These are phyloP conservation scores for Phaeosphaeriaceae sp. DNA, from an alignment of 2,329 filamentous ascomycete genomes.

Conservation along the genomic window DNA sequence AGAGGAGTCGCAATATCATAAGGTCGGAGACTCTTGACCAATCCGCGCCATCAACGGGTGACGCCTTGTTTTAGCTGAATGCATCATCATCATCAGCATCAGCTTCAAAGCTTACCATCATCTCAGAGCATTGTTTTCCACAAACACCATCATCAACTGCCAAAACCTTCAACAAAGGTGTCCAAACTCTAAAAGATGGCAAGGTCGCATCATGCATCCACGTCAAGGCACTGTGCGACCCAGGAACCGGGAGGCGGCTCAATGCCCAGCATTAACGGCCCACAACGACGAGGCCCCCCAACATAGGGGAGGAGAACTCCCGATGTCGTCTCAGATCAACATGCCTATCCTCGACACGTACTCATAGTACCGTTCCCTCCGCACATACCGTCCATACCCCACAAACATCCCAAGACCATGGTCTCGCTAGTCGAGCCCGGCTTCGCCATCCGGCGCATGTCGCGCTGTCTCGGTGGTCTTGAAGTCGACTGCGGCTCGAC, in stretches of 20 bases:
- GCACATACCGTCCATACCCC: background rate
- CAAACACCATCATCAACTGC: background rate
- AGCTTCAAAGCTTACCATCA: background rate
- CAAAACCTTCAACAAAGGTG: background rate
- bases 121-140: background rate
- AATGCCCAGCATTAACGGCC: background rate
- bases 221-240: background rate
- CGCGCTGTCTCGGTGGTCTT: slow-evolving; percentile 2
- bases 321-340: background rate
- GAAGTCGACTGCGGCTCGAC: slow-evolving; percentile 10
- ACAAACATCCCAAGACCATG: background rate
- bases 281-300: background rate
- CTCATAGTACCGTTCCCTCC: background rate
- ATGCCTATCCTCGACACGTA: background rate
- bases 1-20: background rate
- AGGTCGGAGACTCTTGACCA: background rate
- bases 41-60: background rate
- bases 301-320: too few species aligned
- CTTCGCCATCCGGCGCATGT: slow-evolving; percentile 13
- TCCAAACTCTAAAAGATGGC: background rate
- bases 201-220: background rate
- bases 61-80: background rate
- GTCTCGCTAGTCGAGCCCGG: background rate
- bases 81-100: background rate
- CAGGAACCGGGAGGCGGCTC: background rate